Conservation (phyloP, 495 filamentous ascomycete genomes). For the Aspergillus ellipticus region DNA sequence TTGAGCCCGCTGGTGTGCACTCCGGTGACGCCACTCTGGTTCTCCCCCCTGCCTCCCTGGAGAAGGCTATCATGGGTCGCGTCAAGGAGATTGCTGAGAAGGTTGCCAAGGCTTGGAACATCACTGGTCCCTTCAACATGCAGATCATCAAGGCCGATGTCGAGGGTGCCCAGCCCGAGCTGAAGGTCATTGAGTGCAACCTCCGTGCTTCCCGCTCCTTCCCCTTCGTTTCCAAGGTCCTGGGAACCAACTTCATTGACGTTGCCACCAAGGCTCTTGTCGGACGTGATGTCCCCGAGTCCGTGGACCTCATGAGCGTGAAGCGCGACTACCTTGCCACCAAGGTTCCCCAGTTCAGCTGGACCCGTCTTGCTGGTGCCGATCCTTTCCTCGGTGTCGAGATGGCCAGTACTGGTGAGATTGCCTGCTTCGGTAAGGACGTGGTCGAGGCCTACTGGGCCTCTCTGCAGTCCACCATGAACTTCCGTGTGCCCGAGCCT, state of each 20-base stretch:
- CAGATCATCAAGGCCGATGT: constrained; percentile 91
- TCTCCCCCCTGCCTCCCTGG: constrained; percentile 75
- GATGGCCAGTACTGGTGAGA: constrained; percentile 95
- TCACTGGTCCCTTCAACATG: constrained; percentile 99
- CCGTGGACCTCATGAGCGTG: constrained; percentile 80
- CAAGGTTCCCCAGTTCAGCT: constrained; percentile 98
- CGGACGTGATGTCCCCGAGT: constrained; percentile 78
- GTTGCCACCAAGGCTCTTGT: constrained; percentile 91
- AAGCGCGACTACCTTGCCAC: constrained; percentile 91
- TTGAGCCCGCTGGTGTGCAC: constrained; percentile 95
- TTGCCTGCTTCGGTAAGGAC: constrained; percentile 96
- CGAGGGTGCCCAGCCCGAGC: constrained; percentile 63
- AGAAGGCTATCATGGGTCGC: constrained; percentile 70
- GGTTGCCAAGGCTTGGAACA: constrained; percentile 94
- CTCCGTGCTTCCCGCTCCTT: constrained; percentile 96
- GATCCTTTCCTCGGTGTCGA: constrained; percentile 98
- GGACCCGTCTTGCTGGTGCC: constrained; percentile 96
- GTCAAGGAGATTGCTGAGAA: constrained; percentile 94
- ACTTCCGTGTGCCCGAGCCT: constrained; percentile 91
- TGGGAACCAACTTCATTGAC: constrained; percentile 97
- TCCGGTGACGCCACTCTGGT: constrained; percentile 94
- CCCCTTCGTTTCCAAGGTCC: constrained; percentile 95
- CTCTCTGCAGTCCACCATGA: constrained; percentile 95
- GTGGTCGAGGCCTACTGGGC: constrained; percentile 97
- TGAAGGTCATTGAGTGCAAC: constrained; percentile 99